A percentile compares a stretch with the other conserved stretches of the same genome.
Conservation (phyloP, 2,329 filamentous ascomycete genomes). For the Cladosporium velox region DNA sequence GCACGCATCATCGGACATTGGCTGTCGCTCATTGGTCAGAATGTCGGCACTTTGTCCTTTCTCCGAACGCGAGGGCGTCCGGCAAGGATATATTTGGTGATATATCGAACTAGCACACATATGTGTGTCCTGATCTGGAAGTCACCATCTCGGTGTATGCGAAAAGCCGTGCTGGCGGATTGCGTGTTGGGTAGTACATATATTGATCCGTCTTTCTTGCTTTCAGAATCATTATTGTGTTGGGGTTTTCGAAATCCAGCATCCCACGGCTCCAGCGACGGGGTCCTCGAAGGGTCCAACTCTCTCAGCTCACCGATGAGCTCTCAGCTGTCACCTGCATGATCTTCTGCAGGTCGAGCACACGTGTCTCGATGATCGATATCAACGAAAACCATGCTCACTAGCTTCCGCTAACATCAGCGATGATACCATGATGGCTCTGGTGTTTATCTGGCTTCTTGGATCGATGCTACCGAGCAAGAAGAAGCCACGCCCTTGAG, state of each 20-base stretch:
- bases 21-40: slow-evolving; percentile 6
- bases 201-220: not conserved
- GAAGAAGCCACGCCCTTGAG: not conserved
- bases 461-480: not conserved
- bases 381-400: not conserved
- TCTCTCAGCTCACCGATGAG: not conserved
- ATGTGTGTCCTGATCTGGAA: slow-evolving; percentile 4
- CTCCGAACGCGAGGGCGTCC: slow-evolving; percentile 13
- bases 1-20: slow-evolving; percentile 20
- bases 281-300: not conserved
- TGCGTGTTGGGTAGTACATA: not conserved
- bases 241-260: not conserved
- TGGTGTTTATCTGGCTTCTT: not conserved
- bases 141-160: not conserved
- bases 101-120: not conserved
- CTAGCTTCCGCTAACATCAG: not conserved
- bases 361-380: not conserved
- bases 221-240: not conserved
- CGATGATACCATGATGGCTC: not conserved
- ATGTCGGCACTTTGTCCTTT: slow-evolving; percentile 14
- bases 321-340: slow-evolving; percentile 3
- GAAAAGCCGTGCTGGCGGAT: not conserved
- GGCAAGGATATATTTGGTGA: slow-evolving; percentile 18
- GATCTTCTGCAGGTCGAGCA: slow-evolving; percentile 7
- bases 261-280: not conserved